Evolutionary conservation across 305 asterid genomes (phyloP).

Genomic region (Solanum hybrid): DNA sequence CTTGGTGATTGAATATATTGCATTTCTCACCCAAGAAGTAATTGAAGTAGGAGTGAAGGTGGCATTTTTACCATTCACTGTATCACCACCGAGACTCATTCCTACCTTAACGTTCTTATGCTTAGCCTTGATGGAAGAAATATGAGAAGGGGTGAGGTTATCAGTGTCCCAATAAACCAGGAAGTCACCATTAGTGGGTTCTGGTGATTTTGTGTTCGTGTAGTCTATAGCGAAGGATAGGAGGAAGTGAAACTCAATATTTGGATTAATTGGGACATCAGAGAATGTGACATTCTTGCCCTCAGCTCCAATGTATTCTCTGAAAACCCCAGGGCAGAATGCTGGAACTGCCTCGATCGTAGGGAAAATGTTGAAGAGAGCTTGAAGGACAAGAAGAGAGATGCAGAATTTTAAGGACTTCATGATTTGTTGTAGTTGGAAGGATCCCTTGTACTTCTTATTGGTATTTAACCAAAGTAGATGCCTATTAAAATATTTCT

Average conservation of each 20-base stretch:
- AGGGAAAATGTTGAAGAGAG: constrained; percentile 6
- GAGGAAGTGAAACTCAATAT: constrained; percentile 52
- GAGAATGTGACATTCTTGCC: constrained; percentile 35
- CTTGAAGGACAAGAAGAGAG: constrained; percentile 20
- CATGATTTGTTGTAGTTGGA: constrained; percentile 17
- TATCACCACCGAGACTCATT: constrained; percentile 60
- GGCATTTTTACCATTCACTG: constrained; percentile 8
- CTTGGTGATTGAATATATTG: constrained; percentile 33
- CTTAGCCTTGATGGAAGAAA: constrained; percentile 39
- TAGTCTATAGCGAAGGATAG: constrained; percentile 69
- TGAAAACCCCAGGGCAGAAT: constrained; percentile 25
- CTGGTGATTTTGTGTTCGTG: constrained; percentile 25
- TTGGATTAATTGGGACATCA: constrained; percentile 46
- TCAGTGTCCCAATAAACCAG: constrained; percentile 39
- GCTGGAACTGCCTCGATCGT: constrained; percentile 6
- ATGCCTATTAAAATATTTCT: neutral
- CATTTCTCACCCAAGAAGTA: constrained; percentile 42
- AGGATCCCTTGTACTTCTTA: neutral
- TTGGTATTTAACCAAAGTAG: neutral
- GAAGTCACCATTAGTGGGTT: constrained; percentile 53
- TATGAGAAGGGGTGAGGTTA: constrained; percentile 39
- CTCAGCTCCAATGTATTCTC: constrained; percentile 67
- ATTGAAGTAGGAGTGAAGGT: constrained; percentile 31
- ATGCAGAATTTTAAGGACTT: constrained; percentile 17
- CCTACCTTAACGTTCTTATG: constrained; percentile 47